Conservation (phyloP, 2,329 filamentous ascomycete species). For the Chaetomium olivaceum region DNA sequence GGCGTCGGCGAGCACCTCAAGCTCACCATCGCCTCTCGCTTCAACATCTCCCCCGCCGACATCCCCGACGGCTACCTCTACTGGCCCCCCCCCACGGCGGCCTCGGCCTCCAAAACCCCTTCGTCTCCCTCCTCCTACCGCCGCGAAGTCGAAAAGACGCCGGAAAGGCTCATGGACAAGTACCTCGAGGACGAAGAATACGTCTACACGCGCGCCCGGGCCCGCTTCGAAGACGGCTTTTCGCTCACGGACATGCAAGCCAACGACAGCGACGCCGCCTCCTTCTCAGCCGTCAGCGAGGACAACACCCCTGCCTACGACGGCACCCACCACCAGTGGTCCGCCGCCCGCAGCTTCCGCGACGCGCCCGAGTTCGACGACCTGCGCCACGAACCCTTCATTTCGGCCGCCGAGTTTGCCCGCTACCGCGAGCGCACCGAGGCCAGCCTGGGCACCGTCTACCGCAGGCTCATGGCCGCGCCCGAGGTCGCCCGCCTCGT, state of each 20-base stretch:
- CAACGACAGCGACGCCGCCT: no score
- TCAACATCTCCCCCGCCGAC: slow-evolving; percentile 42
- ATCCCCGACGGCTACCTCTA: slow-evolving; percentile 50
- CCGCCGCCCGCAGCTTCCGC: neutral
- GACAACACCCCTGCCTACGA: no score
- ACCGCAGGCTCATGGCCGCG: slow-evolving; percentile 40
- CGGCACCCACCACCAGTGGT: neutral
- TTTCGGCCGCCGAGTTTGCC: slow-evolving; percentile 48
- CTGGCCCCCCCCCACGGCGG: slow-evolving; percentile 50
- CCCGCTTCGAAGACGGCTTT: slow-evolving; percentile 39
- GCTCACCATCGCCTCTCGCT: slow-evolving; percentile 52
- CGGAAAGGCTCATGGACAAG: slow-evolving; percentile 37
- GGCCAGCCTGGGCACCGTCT: slow-evolving; percentile 39
- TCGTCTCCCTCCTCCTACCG: slow-evolving; percentile 46
- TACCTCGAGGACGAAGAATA: slow-evolving; percentile 41
- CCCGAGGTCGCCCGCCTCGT: slow-evolving; percentile 40
- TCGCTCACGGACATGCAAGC: neutral
- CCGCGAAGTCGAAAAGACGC: slow-evolving; percentile 36
- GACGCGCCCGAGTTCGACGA: slow-evolving; percentile 37
- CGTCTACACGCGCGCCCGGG: slow-evolving; percentile 40
- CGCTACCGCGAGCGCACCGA: slow-evolving; percentile 45
- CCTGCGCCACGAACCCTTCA: slow-evolving; percentile 42
- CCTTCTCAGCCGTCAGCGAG: no score
- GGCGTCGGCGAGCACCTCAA: slow-evolving; percentile 60
- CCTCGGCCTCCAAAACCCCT: slow-evolving; percentile 49